These are phyloP conservation scores for Skeletonema menzelii DNA, from an alignment of 108 stramenopile genomes.

Conservation along the genomic window DNA sequence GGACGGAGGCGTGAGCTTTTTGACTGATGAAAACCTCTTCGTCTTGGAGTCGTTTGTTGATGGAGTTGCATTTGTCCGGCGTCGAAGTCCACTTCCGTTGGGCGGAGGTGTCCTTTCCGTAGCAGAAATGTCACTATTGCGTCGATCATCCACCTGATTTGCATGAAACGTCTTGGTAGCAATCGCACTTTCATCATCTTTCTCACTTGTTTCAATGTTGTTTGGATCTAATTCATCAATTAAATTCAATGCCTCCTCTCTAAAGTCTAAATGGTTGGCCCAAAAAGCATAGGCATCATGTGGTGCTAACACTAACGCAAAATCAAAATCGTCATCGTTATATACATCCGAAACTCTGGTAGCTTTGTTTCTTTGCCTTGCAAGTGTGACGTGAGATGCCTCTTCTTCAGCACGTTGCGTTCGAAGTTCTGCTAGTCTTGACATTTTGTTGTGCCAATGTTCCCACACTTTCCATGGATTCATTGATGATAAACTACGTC, in stretches of 20 bases:
- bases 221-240: constrained; percentile 35
- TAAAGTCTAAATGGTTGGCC: constrained; percentile 84
- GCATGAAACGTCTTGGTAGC: constrained; percentile 19
- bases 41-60: constrained; percentile 11
- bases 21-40: constrained; percentile 4
- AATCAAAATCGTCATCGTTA: constrained; percentile 77
- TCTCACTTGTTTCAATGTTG: constrained; percentile 23
- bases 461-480: constrained; percentile 53
- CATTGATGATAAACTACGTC: constrained; percentile 19
- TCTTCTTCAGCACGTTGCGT: constrained; percentile 34
- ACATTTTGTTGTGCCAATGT: constrained; percentile 42
- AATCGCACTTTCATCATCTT: constrained; percentile 44
- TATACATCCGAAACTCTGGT: constrained; percentile 34
- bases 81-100: constrained; percentile 39
- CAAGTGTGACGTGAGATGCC: constrained; percentile 43
- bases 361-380: constrained; percentile 41
- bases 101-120: constrained; percentile 4
- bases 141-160: background rate
- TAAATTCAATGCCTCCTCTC: constrained; percentile 66
- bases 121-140: background rate
- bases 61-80: constrained; percentile 24
- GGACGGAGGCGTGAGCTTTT: constrained; percentile 24
- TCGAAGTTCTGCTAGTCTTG: constrained; percentile 31
- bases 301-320: constrained; percentile 73
- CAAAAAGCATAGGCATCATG: constrained; percentile 79